A percentile compares a stretch with the other conserved stretches of the same genome.
Conservation (phyloP, 1,139 yeast genomes). For the Kodamaea arcana region DNA sequence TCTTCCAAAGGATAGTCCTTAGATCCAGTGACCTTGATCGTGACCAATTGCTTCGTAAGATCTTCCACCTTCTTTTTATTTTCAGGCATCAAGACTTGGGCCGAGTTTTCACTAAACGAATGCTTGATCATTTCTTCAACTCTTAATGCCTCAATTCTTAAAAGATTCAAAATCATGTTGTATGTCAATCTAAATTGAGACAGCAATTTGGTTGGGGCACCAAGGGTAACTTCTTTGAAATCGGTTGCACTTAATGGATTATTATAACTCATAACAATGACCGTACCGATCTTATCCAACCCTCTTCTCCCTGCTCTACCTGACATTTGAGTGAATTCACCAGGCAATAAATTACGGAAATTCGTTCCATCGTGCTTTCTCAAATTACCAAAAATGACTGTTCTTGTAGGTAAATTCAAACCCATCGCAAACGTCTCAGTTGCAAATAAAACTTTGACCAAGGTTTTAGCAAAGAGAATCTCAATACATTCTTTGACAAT, state of each 20-base stretch:
- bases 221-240: slow-evolving; percentile 78
- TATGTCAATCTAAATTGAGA: slow-evolving; percentile 93
- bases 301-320: slow-evolving; percentile 99
- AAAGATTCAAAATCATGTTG: slow-evolving; percentile 86
- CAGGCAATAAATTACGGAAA: slow-evolving; percentile 80
- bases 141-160: slow-evolving; percentile 87
- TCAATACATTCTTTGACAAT: slow-evolving; percentile 95
- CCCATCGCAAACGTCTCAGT: slow-evolving; percentile 99
- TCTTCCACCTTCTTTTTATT: slow-evolving; percentile 64
- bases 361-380: slow-evolving; percentile 87
- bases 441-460: slow-evolving; percentile 89
- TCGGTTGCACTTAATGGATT: slow-evolving; percentile 59
- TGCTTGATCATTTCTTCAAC: slow-evolving; percentile 98
- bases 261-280: slow-evolving; percentile 84
- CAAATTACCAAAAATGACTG: slow-evolving; percentile 86
- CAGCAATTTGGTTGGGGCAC: slow-evolving; percentile 81
- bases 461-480: slow-evolving; percentile 78
- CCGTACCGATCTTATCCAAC: slow-evolving; percentile 88
- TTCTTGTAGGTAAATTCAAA: slow-evolving; percentile 95
- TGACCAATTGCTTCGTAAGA: slow-evolving; percentile 45
- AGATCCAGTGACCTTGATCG: slow-evolving; percentile 35
- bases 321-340: slow-evolving; percentile 98
- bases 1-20: slow-evolving; percentile 33
- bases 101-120: slow-evolving; percentile 86
- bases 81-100: slow-evolving; percentile 83